Percentiles rank a stretch among this genome's conserved stretches.
Conservation (phyloP, 1,284 basidiomycete genomes). For the Leccinum pachyderme region DNA sequence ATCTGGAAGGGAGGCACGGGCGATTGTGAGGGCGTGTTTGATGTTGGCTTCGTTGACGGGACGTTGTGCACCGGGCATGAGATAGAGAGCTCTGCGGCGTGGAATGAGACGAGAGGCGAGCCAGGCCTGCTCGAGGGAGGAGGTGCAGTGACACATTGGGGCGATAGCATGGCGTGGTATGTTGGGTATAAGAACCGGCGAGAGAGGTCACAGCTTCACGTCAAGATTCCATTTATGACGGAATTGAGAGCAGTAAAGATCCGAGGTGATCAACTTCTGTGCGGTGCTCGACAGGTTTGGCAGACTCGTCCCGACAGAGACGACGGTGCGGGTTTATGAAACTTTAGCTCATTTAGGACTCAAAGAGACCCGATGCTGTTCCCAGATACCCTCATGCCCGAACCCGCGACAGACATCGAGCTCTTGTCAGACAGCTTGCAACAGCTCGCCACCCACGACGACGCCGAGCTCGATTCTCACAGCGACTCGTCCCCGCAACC, state of each 20-base stretch:
- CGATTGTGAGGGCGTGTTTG: conserved; percentile 53
- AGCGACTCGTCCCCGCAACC: conserved; percentile 16
- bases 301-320: conserved; percentile 35
- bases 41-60: conserved; percentile 54
- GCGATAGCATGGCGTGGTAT: conserved; percentile 13
- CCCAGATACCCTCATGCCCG: not conserved
- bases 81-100: conserved; percentile 40
- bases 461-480: not conserved
- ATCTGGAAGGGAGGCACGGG: conserved; percentile 52
- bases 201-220: conserved; percentile 37
- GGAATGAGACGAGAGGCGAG: conserved; percentile 55
- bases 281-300: conserved; percentile 39
- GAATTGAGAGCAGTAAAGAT: conserved; percentile 35
- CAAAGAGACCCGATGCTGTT: conserved; percentile 16
- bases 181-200: conserved; percentile 32
- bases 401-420: conserved; percentile 15
- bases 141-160: conserved; percentile 28
- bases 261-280: conserved; percentile 34
- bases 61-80: conserved; percentile 68
- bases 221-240: conserved; percentile 38
- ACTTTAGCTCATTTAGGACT: conserved; percentile 36
- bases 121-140: conserved; percentile 58
- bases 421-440: conserved; percentile 28
- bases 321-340: conserved; percentile 31
- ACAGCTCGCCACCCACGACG: conserved; percentile 18